Conservation (phyloP, 2,329 filamentous ascomycete genomes). For the Daldinia sp. region DNA sequence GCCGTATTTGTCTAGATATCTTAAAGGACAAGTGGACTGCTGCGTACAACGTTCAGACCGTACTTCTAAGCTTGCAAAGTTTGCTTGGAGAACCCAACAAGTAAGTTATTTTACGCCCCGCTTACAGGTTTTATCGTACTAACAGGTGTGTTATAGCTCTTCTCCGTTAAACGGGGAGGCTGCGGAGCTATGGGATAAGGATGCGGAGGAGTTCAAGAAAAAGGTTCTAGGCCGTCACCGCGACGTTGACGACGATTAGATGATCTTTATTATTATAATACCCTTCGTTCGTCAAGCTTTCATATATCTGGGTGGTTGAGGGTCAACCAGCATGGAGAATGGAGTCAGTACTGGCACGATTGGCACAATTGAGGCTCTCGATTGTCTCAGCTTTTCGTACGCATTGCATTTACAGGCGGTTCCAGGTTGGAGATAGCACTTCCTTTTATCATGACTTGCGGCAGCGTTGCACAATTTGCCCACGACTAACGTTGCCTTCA, state of each 20-base stretch:
- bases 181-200: slow-evolving; percentile 92
- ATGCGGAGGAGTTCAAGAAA: slow-evolving; percentile 86
- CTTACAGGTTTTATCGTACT: slow-evolving; percentile 28
- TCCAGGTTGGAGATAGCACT: slow-evolving; percentile 19
- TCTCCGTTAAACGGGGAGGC: slow-evolving; percentile 96
- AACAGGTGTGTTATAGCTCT: slow-evolving; percentile 65
- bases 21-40: slow-evolving; percentile 99
- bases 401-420: slow-evolving; percentile 39
- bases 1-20: slow-evolving; percentile 96
- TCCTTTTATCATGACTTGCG: slow-evolving; percentile 27
- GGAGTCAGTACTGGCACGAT: slow-evolving; percentile 53
- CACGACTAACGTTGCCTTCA: slow-evolving; percentile 30
- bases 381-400: slow-evolving; percentile 13
- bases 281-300: slow-evolving; percentile 13
- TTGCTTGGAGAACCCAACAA: slow-evolving; percentile 97
- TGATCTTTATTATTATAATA: slow-evolving; percentile 25
- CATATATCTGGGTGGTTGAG: slow-evolving; percentile 29
- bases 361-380: slow-evolving; percentile 29
- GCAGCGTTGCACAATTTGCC: slow-evolving; percentile 17
- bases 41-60: slow-evolving; percentile 94
- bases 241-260: slow-evolving; percentile 70
- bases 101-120: slow-evolving; percentile 63
- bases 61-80: slow-evolving; percentile 92
- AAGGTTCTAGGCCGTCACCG: slow-evolving; percentile 70
- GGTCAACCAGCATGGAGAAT: slow-evolving; percentile 48